Conservation (phyloP, 192 early-diverging fungal genomes). For the Dissophora ornata region DNA sequence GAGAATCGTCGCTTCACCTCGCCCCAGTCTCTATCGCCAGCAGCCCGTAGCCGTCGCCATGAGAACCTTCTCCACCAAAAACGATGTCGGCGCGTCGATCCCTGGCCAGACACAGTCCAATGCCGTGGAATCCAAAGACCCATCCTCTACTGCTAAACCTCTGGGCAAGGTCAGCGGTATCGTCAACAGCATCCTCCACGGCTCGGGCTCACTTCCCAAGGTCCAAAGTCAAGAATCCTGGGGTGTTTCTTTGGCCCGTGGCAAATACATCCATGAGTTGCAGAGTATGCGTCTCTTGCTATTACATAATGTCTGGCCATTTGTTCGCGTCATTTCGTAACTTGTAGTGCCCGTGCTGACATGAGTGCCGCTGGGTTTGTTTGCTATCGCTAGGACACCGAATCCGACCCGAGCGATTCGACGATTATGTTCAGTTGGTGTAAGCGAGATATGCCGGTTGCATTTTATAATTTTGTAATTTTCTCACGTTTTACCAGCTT, state of each 20-base stretch:
- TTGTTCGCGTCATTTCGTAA: background rate
- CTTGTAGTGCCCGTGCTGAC: background rate
- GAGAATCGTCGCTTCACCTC: too few species aligned
- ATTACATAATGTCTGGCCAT: too few species aligned
- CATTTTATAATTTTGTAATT: too few species aligned
- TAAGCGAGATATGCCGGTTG: too few species aligned
- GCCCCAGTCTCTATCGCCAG: too few species aligned
- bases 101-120: background rate
- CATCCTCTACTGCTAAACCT: slow-evolving; percentile 25
- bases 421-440: slow-evolving; percentile 85
- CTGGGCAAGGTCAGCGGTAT: slow-evolving; percentile 50
- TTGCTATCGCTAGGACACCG: slow-evolving; percentile 68
- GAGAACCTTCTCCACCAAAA: slow-evolving; percentile 11
- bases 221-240: slow-evolving; percentile 50
- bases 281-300: slow-evolving; percentile 63
- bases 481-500: too few species aligned
- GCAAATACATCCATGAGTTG: slow-evolving; percentile 92
- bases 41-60: too few species aligned
- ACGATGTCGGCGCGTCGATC: background rate
- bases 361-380: background rate
- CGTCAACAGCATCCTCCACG: slow-evolving; percentile 53
- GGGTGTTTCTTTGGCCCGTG: slow-evolving; percentile 45
- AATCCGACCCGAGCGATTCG: slow-evolving; percentile 86
- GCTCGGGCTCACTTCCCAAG: slow-evolving; percentile 42
- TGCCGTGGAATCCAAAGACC: too few species aligned